Evolutionary conservation across 2,329 filamentous ascomycete species (phyloP).

Genomic region (Ophiostoma sp.): DNA sequence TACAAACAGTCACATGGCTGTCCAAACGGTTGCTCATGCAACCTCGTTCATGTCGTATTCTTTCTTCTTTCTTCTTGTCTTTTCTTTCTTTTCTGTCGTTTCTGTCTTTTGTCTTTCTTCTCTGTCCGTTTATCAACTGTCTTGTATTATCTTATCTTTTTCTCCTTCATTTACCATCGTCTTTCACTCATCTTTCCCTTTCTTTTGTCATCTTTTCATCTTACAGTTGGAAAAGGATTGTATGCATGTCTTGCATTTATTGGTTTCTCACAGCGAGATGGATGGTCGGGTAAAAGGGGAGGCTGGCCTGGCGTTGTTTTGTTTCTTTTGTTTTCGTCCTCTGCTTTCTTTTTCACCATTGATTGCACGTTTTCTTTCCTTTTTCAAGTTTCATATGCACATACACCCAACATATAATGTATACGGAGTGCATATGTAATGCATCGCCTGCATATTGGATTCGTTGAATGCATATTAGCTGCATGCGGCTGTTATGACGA

Average conservation of each 20-base stretch:
- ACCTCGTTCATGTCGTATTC: neutral
- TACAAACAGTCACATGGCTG: neutral
- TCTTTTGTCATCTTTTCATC: neutral
- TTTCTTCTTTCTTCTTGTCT: neutral
- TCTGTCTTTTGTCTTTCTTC: no score
- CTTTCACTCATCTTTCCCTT: neutral
- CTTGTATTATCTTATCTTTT: neutral
- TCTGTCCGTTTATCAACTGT: no score
- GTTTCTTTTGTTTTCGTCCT: neutral
- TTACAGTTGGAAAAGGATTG: neutral
- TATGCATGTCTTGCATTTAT: conserved; percentile 3
- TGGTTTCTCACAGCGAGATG: conserved; percentile 7
- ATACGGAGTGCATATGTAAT: neutral
- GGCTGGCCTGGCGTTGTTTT: conserved; percentile 6
- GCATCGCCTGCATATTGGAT: neutral
- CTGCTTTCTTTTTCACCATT: neutral
- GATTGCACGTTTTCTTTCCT: neutral
- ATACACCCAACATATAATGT: neutral
- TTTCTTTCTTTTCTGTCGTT: neutral
- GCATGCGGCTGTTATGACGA: neutral
- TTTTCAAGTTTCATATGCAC: neutral
- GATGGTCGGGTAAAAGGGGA: neutral
- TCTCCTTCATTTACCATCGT: neutral
- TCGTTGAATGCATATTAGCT: neutral
- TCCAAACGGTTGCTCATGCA: neutral